Evolutionary conservation across 2,329 filamentous ascomycete genomes (phyloP).

Genomic region (Fusarium penzigii): DNA sequence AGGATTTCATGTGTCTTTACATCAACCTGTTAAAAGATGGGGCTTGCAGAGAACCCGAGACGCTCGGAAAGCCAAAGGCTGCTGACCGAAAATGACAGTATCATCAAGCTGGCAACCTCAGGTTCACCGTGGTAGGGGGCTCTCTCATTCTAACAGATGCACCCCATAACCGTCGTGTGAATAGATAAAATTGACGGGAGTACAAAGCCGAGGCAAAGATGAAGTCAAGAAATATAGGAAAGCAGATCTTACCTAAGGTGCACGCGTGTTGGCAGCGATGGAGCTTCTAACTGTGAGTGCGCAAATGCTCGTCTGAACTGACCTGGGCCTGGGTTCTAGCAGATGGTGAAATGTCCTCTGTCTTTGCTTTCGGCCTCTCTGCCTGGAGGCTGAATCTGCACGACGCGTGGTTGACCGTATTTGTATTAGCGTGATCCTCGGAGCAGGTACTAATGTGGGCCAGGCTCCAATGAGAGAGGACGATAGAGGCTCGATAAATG

Average conservation of each 20-base stretch:
- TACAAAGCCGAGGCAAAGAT: conserved; percentile 12
- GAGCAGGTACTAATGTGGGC: conserved; percentile 18
- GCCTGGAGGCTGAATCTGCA: conserved; percentile 24
- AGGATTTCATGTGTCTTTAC: not conserved
- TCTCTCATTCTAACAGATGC: too few relatives aligned
- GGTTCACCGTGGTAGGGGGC: too few relatives aligned
- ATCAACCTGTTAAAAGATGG: conserved; percentile 8
- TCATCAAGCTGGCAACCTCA: conserved; percentile 5
- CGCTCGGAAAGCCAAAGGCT: not conserved
- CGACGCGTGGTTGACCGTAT: conserved; percentile 29
- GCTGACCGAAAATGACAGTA: not conserved
- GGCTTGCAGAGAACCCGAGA: not conserved
- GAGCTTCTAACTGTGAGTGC: conserved; percentile 30
- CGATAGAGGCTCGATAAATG: conserved; percentile 9
- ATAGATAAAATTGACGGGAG: conserved; percentile 9
- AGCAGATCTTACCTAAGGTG: conserved; percentile 36
- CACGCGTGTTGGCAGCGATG: conserved; percentile 24
- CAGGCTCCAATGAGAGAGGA: conserved; percentile 25
- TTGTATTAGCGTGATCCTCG: conserved; percentile 29
- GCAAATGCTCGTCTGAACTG: conserved; percentile 33
- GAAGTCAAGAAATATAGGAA: conserved; percentile 22
- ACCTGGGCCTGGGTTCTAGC: conserved; percentile 32
- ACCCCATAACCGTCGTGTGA: too few relatives aligned
- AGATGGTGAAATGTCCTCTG: conserved; percentile 29
- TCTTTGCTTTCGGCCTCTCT: conserved; percentile 14